Evolutionary conservation across 768 basidiomycete genomes (phyloP).

Genomic region (Tulasnella sp.): DNA sequence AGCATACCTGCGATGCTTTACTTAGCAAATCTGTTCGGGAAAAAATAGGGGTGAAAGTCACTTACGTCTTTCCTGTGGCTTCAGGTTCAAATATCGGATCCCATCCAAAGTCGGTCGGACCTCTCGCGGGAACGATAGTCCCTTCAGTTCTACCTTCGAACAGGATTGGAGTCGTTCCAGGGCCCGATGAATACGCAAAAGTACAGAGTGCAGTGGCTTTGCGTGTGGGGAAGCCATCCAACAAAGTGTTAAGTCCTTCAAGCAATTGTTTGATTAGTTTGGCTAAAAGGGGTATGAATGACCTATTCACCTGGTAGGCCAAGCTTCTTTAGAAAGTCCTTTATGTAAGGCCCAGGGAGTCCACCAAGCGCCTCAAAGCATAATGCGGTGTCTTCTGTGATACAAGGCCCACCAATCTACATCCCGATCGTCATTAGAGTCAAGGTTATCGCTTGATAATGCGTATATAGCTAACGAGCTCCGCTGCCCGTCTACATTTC

Average conservation of each 20-base stretch:
- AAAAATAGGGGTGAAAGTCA: slow-evolving; percentile 12
- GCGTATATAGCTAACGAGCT: slow-evolving; percentile 41
- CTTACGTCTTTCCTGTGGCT: slow-evolving; percentile 65
- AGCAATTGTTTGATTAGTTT: background rate
- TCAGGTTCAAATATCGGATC: slow-evolving; percentile 76
- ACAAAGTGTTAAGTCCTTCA: slow-evolving; percentile 66
- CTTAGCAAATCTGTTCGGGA: background rate
- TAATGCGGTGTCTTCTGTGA: slow-evolving; percentile 91
- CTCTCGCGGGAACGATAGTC: slow-evolving; percentile 76
- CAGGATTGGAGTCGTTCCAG: slow-evolving; percentile 43
- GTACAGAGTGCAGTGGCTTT: slow-evolving; percentile 88
- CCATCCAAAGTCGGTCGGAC: slow-evolving; percentile 77
- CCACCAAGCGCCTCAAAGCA: slow-evolving; percentile 83
- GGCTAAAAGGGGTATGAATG: background rate
- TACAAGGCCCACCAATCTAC: slow-evolving; percentile 43
- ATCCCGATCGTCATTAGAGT: background rate
- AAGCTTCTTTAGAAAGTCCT: slow-evolving; percentile 70
- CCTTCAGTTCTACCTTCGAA: slow-evolving; percentile 87
- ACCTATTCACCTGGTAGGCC: slow-evolving; percentile 64
- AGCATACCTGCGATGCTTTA: slow-evolving; percentile 38
- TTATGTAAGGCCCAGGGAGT: slow-evolving; percentile 95
- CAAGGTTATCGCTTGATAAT: background rate
- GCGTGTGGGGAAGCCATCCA: slow-evolving; percentile 63
- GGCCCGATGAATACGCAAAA: slow-evolving; percentile 85
- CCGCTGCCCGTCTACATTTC: slow-evolving; percentile 78